phyloP scores from a whole-genome alignment of 208 protist species.

The Acanthamoeba polyphaga region DNA sequence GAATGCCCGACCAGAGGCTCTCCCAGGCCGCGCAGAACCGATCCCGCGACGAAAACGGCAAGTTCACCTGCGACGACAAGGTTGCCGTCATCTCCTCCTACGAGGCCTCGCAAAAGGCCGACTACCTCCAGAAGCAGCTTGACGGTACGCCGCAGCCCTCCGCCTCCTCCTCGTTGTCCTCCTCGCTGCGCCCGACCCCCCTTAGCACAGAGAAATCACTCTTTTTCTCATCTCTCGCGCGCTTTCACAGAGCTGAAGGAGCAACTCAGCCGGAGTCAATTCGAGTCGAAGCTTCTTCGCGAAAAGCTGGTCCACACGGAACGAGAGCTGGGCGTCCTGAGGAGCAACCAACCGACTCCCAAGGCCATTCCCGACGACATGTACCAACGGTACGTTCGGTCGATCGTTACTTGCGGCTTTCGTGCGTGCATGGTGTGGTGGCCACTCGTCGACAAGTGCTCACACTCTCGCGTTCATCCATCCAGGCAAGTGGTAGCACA shows the following conservation, averaged over 20 bases:
- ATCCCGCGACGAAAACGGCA: constrained; percentile 39
- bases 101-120: constrained; percentile 15
- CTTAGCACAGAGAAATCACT: neutral
- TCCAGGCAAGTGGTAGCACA: constrained; percentile 28
- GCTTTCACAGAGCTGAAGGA: constrained; percentile 17
- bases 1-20: constrained; percentile 1
- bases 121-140: constrained; percentile 54
- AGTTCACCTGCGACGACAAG: constrained; percentile 17
- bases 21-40: constrained; percentile 16
- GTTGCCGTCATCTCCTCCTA: neutral
- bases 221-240: neutral
- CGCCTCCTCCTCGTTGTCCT: neutral
- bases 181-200: neutral
- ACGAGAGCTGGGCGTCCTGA: constrained; percentile 8
- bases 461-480: neutral
- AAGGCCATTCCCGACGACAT: constrained; percentile 19
- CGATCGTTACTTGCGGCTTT: neutral
- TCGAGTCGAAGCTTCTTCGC: constrained; percentile 39
- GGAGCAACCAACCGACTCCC: constrained; percentile 14
- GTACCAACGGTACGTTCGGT: neutral
- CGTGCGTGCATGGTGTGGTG: neutral
- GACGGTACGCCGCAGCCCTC: neutral
- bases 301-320: constrained; percentile 57
- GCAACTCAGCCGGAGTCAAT: constrained; percentile 40
- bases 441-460: neutral